Evolutionary conservation across 352 stramenopile species (phyloP).

Genomic region (Phytophthora sojae): DNA sequence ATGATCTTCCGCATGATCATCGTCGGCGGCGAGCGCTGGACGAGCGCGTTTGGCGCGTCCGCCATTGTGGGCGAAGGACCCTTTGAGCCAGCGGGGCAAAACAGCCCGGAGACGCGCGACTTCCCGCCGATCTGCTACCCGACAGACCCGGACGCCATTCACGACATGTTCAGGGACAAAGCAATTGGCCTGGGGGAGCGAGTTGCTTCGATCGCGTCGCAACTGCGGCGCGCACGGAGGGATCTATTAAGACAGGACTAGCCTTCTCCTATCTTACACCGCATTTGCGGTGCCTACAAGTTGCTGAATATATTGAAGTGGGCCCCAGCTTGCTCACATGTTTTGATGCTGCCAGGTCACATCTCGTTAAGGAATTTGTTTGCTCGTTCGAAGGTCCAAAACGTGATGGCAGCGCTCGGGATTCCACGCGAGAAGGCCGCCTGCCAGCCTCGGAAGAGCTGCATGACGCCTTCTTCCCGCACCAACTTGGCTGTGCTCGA

Average conservation of each 20-base stretch:
- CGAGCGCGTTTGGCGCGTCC: slow-evolving; percentile 84
- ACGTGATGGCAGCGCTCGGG: slow-evolving; percentile 81
- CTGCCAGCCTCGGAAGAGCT: slow-evolving; percentile 84
- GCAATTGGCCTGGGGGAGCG: slow-evolving; percentile 76
- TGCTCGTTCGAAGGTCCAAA: slow-evolving; percentile 79
- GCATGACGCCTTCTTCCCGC: slow-evolving; percentile 59
- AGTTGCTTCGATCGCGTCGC: slow-evolving; percentile 60
- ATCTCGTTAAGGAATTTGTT: slow-evolving; percentile 59
- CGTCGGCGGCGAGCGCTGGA: slow-evolving; percentile 87
- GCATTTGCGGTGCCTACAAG: slow-evolving; percentile 1
- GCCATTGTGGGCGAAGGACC: slow-evolving; percentile 83
- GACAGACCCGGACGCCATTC: slow-evolving; percentile 62
- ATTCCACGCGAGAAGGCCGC: slow-evolving; percentile 81
- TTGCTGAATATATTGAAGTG: slow-evolving; percentile 21
- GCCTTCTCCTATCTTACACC: slow-evolving; percentile 15
- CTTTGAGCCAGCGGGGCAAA: slow-evolving; percentile 45
- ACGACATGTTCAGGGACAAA: slow-evolving; percentile 86
- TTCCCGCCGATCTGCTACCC: slow-evolving; percentile 68
- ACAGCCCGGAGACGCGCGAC: slow-evolving; percentile 20
- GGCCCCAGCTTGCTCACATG: not conserved
- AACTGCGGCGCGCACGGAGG: slow-evolving; percentile 33
- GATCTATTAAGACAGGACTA: slow-evolving; percentile 30
- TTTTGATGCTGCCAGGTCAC: slow-evolving; percentile 14
- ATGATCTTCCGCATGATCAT: slow-evolving; percentile 90
- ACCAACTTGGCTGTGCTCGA: slow-evolving; percentile 49